Percentiles rank a stretch among this genome's conserved stretches.
These are phyloP conservation scores for Talaromyces sp. DNA, from an alignment of 2,329 filamentous ascomycete genomes.

Conservation along the genomic window DNA sequence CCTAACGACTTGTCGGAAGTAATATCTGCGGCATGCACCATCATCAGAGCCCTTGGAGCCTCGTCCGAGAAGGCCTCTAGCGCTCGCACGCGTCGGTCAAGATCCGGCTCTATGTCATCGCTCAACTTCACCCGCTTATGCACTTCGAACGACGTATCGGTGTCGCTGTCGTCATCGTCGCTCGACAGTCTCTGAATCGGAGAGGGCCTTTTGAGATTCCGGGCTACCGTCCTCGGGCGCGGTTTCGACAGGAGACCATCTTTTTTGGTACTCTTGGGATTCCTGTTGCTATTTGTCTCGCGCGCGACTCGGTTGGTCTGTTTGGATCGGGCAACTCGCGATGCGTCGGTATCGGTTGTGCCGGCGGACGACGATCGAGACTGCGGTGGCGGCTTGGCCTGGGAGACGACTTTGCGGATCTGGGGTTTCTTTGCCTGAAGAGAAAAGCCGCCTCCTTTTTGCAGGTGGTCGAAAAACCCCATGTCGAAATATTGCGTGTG, in stretches of 20 bases:
- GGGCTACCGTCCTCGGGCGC: slow-evolving; percentile 25
- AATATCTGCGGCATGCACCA: slow-evolving; percentile 47
- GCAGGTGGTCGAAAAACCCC: slow-evolving; percentile 41
- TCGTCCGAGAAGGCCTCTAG: slow-evolving; percentile 40
- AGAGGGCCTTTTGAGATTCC: slow-evolving; percentile 31
- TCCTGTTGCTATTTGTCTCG: slow-evolving; percentile 16
- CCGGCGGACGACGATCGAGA: slow-evolving; percentile 21
- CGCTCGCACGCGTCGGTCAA: slow-evolving; percentile 39
- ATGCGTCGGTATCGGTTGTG: slow-evolving; percentile 12
- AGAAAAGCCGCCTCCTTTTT: slow-evolving; percentile 37
- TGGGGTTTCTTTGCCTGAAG: slow-evolving; percentile 37
- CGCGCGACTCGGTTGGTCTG: not conserved
- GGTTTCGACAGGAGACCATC: slow-evolving; percentile 17
- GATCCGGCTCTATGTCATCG: slow-evolving; percentile 38
- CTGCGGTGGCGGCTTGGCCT: slow-evolving; percentile 26
- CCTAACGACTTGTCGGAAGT: slow-evolving; percentile 35
- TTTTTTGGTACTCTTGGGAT: slow-evolving; percentile 1
- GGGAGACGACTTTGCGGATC: slow-evolving; percentile 35
- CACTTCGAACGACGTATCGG: slow-evolving; percentile 35
- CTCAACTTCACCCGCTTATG: slow-evolving; percentile 38
- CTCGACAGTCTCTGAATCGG: slow-evolving; percentile 34
- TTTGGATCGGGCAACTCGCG: slow-evolving; percentile 12
- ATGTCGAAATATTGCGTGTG: slow-evolving; percentile 18
- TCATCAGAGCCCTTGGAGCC: slow-evolving; percentile 29
- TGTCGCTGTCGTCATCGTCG: slow-evolving; percentile 38